phyloP scores from a whole-genome alignment of 441 rosid species.

The Cnidoscolus chayamansa region DNA sequence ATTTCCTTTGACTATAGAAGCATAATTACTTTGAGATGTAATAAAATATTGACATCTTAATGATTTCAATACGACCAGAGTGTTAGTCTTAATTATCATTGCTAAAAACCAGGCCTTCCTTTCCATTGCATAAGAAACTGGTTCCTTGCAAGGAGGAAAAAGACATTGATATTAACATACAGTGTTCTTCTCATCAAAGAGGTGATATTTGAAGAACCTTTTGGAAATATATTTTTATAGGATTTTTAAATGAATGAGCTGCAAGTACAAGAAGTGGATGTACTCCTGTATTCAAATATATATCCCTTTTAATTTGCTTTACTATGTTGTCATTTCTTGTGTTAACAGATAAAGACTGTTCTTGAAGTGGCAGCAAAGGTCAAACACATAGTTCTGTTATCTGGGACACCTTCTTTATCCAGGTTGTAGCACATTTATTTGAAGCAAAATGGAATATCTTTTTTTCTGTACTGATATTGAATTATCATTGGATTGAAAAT shows the following conservation, averaged over 20 bases:
- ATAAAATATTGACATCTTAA: not conserved
- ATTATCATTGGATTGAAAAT: not conserved
- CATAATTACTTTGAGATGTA: not conserved
- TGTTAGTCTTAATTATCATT: not conserved
- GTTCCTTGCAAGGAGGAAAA: not conserved
- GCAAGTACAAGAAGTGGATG: not conserved
- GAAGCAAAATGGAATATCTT: conserved; percentile 16
- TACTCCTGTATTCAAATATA: not conserved
- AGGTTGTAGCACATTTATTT: conserved; percentile 57
- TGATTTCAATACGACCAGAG: not conserved
- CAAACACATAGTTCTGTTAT: conserved; percentile 71
- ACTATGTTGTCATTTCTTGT: conserved; percentile 14
- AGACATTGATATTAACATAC: not conserved
- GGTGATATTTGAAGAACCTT: not conserved
- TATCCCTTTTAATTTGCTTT: not conserved
- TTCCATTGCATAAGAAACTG: not conserved
- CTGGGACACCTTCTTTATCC: conserved; percentile 97
- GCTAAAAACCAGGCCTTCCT: not conserved
- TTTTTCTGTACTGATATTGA: conserved; percentile 12
- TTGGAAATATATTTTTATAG: not conserved
- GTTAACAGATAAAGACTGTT: conserved; percentile 66
- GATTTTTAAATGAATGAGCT: not conserved
- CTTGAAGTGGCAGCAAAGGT: conserved; percentile 79
- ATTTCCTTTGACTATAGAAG: not conserved
- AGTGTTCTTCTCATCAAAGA: not conserved